These are phyloP conservation scores for Corylus heterophylla DNA, from an alignment of 306 rosid genomes.

Conservation along the genomic window DNA sequence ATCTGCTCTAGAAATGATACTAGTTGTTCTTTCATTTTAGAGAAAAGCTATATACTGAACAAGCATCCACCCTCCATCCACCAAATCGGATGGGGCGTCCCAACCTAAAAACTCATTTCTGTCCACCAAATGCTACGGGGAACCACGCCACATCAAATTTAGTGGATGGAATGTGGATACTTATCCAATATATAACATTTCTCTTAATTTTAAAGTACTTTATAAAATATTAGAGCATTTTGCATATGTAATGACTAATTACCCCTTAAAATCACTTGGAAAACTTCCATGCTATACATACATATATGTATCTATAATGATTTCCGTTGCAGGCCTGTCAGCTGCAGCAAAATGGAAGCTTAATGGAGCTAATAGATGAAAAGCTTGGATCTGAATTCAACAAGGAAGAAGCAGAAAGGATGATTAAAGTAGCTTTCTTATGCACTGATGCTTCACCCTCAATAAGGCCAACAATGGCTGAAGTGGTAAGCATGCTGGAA, in stretches of 20 bases:
- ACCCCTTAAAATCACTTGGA: not conserved
- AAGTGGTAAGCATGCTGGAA: constrained; percentile 7
- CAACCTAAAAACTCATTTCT: too few relatives aligned
- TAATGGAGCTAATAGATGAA: constrained; percentile 6
- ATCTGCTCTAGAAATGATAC: not conserved
- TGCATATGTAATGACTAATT: not conserved
- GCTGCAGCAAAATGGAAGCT: not conserved
- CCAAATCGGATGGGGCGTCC: too few relatives aligned
- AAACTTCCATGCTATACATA: not conserved
- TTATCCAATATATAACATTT: too few relatives aligned
- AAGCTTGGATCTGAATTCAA: constrained; percentile 5
- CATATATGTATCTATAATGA: not conserved
- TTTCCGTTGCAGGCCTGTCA: not conserved
- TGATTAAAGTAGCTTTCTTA: constrained; percentile 7
- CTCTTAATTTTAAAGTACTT: too few relatives aligned
- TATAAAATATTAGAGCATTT: not conserved
- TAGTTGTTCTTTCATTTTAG: not conserved
- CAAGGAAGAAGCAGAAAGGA: not conserved
- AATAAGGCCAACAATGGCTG: constrained; percentile 4
- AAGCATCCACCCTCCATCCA: too few relatives aligned
- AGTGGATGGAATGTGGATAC: too few relatives aligned
- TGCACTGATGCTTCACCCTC: constrained; percentile 1
- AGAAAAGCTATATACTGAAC: not conserved
- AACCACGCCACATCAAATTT: too few relatives aligned
- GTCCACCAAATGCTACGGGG: too few relatives aligned